Conservation (phyloP, 2,329 filamentous ascomycete genomes). For the Elsinoe batatas region DNA sequence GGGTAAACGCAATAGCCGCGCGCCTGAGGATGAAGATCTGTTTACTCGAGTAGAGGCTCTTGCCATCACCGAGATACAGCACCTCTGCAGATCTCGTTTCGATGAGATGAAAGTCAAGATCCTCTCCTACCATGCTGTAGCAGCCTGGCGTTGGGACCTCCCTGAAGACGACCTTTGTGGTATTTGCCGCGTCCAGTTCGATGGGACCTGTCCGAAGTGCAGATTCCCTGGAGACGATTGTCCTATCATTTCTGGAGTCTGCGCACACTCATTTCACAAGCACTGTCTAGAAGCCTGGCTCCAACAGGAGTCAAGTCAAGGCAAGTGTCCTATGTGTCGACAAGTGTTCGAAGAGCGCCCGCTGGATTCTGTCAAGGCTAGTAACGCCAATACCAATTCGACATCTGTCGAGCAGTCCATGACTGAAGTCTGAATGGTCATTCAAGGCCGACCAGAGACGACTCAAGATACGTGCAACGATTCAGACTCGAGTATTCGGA, state of each 20-base stretch:
- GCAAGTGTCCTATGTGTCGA: slow-evolving; percentile 95
- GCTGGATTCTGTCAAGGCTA: neutral
- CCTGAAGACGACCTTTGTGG: slow-evolving; percentile 87
- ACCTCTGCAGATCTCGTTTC: neutral
- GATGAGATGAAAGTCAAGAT: slow-evolving; percentile 86
- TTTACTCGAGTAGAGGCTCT: neutral
- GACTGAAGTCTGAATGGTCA: neutral
- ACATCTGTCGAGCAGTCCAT: slow-evolving; percentile 3
- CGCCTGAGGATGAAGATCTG: slow-evolving; percentile 7
- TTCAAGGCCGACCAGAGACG: too few relatives aligned
- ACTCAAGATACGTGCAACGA: too few relatives aligned
- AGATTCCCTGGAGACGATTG: slow-evolving; percentile 97
- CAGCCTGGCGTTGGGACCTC: slow-evolving; percentile 96
- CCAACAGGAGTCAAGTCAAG: slow-evolving; percentile 83
- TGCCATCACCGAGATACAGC: neutral
- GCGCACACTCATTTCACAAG: slow-evolving; percentile 97
- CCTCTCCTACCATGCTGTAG: slow-evolving; percentile 85
- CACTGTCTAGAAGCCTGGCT: slow-evolving; percentile 97
- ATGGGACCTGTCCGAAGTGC: slow-evolving; percentile 95
- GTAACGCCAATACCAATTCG: neutral
- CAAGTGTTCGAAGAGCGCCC: slow-evolving; percentile 27
- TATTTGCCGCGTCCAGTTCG: slow-evolving; percentile 96
- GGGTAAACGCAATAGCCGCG: neutral
- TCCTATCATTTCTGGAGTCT: slow-evolving; percentile 83
- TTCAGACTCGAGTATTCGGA: too few relatives aligned